Base-by-base conservation (phyloP, 164 flowering plant genomes). In the Chimonanthus praecox region DNA sequence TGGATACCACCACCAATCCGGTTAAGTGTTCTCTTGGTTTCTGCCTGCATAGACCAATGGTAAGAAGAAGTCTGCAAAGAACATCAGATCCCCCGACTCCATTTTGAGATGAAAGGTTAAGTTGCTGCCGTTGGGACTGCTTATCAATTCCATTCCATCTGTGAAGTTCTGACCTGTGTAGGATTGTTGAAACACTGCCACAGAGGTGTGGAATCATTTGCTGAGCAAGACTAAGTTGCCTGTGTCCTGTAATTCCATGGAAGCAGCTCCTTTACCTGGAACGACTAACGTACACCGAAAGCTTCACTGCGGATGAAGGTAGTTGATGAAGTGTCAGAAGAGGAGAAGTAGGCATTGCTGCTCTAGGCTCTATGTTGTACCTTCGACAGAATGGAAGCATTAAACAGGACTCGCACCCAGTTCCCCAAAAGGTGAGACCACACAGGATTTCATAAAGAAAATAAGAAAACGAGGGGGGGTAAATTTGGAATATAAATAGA, bases 151-250 rank as follows among this genome's bases (percentile, higher is more conserved):
- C 88, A 84, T 88, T 13, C 87, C 87, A 49, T 80, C 74, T 0
- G 73, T 4, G 60, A 88, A 85, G 4, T 71, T 73, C 78, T 88
- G 91, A 46, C 81, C 84, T 6, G 80, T 0, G 88, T 80, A 0
- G 89, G 91, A 74, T 85, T 73, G 73, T 78, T 77, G 48, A 86
- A 88, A 79, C 88, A 85, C 81, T 84, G 84, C 89, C 91, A 88
- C 20, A 88, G 68, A 44, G 81, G 49, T 11, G 18, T 74, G n/a
- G 75, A 61, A 71, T 81, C 75, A 7, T n/a, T 68, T 76, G 3
- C 75, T 82, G 4, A 77, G 66, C 82, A 88, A 70, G 1, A 83
- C 84, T 78, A 88, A 80, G 72, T 88, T 87, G 10, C 91, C 87
- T 0, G 82, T 77, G 58, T 86, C 80, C 75, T 49, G 74, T 80